phyloP scores from a whole-genome alignment of 2,329 filamentous ascomycete species.

The Ophiostoma himal-ulmi region DNA sequence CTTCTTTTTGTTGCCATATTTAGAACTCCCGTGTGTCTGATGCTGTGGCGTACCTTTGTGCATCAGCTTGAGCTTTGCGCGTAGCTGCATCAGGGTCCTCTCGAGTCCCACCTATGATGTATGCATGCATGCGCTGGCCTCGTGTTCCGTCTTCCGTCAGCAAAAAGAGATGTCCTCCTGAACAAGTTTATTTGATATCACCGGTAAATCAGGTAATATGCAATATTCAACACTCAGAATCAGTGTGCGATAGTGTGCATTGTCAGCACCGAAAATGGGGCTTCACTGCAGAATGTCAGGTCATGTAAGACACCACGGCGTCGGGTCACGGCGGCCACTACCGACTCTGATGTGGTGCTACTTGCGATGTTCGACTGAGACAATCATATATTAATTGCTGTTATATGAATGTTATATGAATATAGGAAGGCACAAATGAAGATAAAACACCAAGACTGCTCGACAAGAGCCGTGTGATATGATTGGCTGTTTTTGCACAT shows the following conservation, averaged over 20 bases:
- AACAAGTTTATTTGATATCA: neutral
- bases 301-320: neutral
- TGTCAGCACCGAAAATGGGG: neutral
- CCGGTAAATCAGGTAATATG: neutral
- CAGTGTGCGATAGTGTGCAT: neutral
- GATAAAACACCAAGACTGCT: neutral
- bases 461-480: neutral
- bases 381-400: neutral
- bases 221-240: neutral
- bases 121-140: slow-evolving; percentile 12
- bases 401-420: too few species aligned
- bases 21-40: neutral
- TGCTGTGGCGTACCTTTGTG: neutral
- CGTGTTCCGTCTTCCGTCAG: slow-evolving; percentile 2
- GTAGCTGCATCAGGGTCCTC: slow-evolving; percentile 1
- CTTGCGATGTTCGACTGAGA: neutral
- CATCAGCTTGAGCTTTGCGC: neutral
- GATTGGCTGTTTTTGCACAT: neutral
- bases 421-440: too few species aligned
- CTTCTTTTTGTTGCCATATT: neutral
- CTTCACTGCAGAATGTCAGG: slow-evolving; percentile 5
- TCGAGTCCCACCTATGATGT: slow-evolving; percentile 6
- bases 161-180: neutral
- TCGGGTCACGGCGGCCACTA: slow-evolving; percentile 3
- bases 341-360: neutral